A percentile compares a stretch with the other conserved stretches of the same genome.
Evolutionary conservation across 2,329 filamentous ascomycete genomes (phyloP).

Genomic region (Ilyonectria destructans): DNA sequence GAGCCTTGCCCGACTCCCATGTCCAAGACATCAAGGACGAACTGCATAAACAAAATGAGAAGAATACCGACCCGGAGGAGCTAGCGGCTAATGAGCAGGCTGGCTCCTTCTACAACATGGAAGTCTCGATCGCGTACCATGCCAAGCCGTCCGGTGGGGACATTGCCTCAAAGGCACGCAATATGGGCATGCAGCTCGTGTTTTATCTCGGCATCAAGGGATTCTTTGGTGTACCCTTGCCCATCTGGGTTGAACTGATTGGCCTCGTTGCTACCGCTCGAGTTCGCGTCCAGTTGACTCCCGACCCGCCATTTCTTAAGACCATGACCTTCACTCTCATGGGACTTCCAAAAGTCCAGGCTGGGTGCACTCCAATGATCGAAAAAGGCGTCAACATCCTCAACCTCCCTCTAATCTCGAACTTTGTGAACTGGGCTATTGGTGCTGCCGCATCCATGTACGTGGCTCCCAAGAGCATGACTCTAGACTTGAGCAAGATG

Average conservation of each 20-base stretch:
- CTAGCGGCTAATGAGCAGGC: slow-evolving; percentile 91
- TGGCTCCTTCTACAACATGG: slow-evolving; percentile 93
- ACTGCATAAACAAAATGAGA: slow-evolving; percentile 84
- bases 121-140: slow-evolving; percentile 92
- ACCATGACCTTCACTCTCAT: slow-evolving; percentile 94
- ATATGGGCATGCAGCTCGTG: slow-evolving; percentile 97
- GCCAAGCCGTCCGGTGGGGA: slow-evolving; percentile 81
- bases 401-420: slow-evolving; percentile 92
- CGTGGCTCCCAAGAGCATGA: slow-evolving; percentile 95
- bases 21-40: slow-evolving; percentile 87
- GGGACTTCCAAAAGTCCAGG: slow-evolving; percentile 91
- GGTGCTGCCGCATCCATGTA: slow-evolving; percentile 90
- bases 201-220: slow-evolving; percentile 95
- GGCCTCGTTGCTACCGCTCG: slow-evolving; percentile 92
- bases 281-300: slow-evolving; percentile 86
- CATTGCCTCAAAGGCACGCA: slow-evolving; percentile 86
- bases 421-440: slow-evolving; percentile 97
- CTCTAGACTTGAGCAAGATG: slow-evolving; percentile 91
- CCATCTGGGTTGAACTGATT: slow-evolving; percentile 91
- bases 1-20: slow-evolving; percentile 85
- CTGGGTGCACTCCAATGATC: slow-evolving; percentile 94
- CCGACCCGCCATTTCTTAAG: slow-evolving; percentile 93
- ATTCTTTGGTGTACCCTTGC: slow-evolving; percentile 89
- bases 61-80: slow-evolving; percentile 88
- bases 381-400: slow-evolving; percentile 91